Evolutionary conservation across 2,329 filamentous ascomycete species (phyloP), one percentile per base, ranked within the genome.

Genomic region (Scolecobasidium constrictum): DNA sequence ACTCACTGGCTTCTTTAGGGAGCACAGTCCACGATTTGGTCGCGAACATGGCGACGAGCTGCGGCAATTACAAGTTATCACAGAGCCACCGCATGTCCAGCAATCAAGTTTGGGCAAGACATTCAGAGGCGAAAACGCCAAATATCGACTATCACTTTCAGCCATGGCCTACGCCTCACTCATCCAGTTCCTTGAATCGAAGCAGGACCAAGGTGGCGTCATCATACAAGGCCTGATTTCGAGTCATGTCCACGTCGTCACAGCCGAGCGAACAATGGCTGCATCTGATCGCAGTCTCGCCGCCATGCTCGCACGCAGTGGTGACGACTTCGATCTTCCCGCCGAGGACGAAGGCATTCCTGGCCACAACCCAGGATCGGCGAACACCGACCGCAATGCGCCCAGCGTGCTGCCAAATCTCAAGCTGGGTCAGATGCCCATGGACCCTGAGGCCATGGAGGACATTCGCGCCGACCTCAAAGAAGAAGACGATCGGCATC

Each of bases 131-230:
- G 26, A 31, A 7, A 88, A 88, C 44, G 90, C 88, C 68, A 92
- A 86, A 59, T 98, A 96, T 58, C 78, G 86, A 11, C 72, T 98
- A 26, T 86, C 86, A 0, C 67, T 98, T n/a, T 95, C 88, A 53
- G 81, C 82, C 45, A 82, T 88, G 52, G 81, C 87, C 1, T 87
- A 84, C 45, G 81, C 79, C 45, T 84, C 84, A 47, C 73, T 96
- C 6, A 82, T 94, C 55, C 83, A 87, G 52, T 94, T 90, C 52
- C 69, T 98, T 1, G 88, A 96, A 59, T 78, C 80, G n/a, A 88
- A 94, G 49, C 75, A 81, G 12, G 83, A 85, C 40, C 77, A 83
- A 41, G 87, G 87, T 9, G 90, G 87, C 13, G 75, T 77, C 5
- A 77, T 90, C 12, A 77, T 96, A 50, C 77, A 83, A 28, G 77